Evolutionary conservation across 345 rosid genomes (phyloP).

Genomic region (Eucalyptus grandis): DNA sequence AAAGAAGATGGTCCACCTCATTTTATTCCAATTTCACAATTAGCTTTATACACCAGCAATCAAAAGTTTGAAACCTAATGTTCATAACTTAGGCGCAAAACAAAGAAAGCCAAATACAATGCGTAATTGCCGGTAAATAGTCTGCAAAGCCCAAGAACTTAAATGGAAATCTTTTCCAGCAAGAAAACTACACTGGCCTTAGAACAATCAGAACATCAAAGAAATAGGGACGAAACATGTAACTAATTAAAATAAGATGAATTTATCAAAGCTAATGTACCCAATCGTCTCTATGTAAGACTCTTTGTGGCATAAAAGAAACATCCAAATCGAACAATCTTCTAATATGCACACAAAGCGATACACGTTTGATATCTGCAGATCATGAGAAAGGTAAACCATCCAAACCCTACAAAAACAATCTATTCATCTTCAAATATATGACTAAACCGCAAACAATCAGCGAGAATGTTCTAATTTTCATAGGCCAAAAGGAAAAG

Average conservation of each 20-base stretch:
- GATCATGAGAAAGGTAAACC: not conserved
- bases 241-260: not conserved
- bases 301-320: not conserved
- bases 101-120: not conserved
- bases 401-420: not conserved
- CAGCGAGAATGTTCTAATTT: not conserved
- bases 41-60: not conserved
- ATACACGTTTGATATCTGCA: not conserved
- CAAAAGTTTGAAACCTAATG: not conserved
- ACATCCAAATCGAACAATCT: not conserved
- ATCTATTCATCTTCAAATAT: not conserved
- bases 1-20: not conserved
- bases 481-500: not conserved
- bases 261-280: not conserved
- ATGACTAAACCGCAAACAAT: not conserved
- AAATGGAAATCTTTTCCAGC: not conserved
- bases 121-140: not conserved
- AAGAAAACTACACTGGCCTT: not conserved
- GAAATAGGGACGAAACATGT: not conserved
- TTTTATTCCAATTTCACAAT: not conserved
- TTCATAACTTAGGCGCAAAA: not conserved
- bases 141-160: not conserved
- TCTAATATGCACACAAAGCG: not conserved
- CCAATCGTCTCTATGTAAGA: not conserved
- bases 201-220: not conserved